Conservation (phyloP, 176 grass and related monocot species). For the Ensete glaucum region DNA sequence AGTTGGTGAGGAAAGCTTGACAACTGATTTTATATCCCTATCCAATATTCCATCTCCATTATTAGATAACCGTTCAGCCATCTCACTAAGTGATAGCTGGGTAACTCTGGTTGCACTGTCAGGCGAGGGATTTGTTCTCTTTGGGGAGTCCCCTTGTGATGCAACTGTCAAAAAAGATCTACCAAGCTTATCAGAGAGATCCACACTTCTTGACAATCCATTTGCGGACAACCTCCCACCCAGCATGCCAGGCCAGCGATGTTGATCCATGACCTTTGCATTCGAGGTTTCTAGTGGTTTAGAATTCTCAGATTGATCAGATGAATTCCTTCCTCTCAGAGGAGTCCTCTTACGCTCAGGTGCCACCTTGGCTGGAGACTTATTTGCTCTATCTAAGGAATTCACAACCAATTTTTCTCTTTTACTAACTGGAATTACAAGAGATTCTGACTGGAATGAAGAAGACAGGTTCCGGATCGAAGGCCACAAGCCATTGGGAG, state of each 20-base stretch:
- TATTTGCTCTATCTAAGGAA: conserved; percentile 28
- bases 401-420: conserved; percentile 12
- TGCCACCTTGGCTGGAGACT: conserved; percentile 8
- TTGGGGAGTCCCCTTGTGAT: conserved; percentile 27
- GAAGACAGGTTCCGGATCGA: conserved; percentile 72
- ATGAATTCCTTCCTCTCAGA: conserved; percentile 38
- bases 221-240: conserved; percentile 38
- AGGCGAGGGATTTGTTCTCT: conserved; percentile 29
- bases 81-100: conserved; percentile 29
- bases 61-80: conserved; percentile 29
- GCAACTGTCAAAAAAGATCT: conserved; percentile 14
- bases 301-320: conserved; percentile 57
- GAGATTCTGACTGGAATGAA: conserved; percentile 55
- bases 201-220: conserved; percentile 31
- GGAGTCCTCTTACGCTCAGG: conserved; percentile 76
- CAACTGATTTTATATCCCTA: conserved; percentile 32
- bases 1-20: conserved; percentile 37
- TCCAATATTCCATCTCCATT: conserved; percentile 38
- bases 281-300: conserved; percentile 19
- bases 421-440: conserved; percentile 28
- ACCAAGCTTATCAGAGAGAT: conserved; percentile 33
- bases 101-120: conserved; percentile 28
- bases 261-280: conserved; percentile 73
- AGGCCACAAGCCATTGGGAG: conserved; percentile 75
- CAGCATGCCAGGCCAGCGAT: conserved; percentile 83